Conservation (phyloP, 768 basidiomycete genomes). For the Chlorophyllum brunneum region DNA sequence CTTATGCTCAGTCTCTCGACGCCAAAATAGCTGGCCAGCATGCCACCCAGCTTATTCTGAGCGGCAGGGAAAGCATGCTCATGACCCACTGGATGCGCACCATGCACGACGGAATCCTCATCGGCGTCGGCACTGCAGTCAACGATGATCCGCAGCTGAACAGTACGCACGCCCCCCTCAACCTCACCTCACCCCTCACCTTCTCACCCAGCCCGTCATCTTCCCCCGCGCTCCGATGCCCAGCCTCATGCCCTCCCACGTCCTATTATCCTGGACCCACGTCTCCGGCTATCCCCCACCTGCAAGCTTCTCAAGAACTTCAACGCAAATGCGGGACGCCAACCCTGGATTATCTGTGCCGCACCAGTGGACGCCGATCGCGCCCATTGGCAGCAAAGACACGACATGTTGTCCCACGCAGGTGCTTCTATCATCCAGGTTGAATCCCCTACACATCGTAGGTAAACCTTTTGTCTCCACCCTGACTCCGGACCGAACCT, state of each 20-base stretch:
- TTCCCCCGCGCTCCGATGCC: conserved; percentile 41
- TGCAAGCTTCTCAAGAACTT: conserved; percentile 75
- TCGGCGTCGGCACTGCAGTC: conserved; percentile 86
- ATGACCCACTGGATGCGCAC: conserved; percentile 98
- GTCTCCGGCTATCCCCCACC: conserved; percentile 57
- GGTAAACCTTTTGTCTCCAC: not conserved
- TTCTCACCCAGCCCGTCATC: conserved; percentile 44
- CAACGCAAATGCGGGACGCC: conserved; percentile 49
- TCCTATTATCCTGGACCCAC: conserved; percentile 81
- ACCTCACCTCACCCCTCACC: not conserved
- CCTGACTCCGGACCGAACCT: not conserved
- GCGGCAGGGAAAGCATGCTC: conserved; percentile 80
- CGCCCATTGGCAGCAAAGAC: conserved; percentile 29
- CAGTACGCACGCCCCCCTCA: conserved; percentile 40
- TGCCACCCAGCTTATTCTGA: conserved; percentile 75
- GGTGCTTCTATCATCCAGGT: conserved; percentile 68
- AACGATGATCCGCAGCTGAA: conserved; percentile 96
- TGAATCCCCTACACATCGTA: conserved; percentile 29
- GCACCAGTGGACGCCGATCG: conserved; percentile 15
- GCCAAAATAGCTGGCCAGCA: conserved; percentile 78
- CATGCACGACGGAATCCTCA: conserved; percentile 88
- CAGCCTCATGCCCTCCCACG: conserved; percentile 53
- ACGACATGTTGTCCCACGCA: conserved; percentile 46
- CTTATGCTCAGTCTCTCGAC: conserved; percentile 85
- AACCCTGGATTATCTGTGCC: conserved; percentile 71